Evolutionary conservation across 2,329 filamentous ascomycete species (phyloP).

Genomic region (Penicillium decumbens): DNA sequence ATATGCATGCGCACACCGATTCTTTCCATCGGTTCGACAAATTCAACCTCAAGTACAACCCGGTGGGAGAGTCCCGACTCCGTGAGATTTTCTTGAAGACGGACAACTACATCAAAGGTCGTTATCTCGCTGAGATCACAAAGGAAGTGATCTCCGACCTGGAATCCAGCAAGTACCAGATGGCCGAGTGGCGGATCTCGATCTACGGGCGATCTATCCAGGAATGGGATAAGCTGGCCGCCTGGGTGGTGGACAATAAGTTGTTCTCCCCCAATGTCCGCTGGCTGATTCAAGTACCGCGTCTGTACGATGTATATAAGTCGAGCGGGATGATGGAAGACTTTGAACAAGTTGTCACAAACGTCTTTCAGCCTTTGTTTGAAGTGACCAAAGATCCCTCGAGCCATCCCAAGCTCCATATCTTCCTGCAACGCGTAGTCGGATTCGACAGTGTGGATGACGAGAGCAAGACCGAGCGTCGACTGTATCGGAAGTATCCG

Average conservation of each 20-base stretch:
- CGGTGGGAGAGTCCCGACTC: slow-evolving; percentile 87
- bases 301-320: slow-evolving; percentile 94
- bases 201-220: slow-evolving; percentile 89
- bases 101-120: slow-evolving; percentile 93
- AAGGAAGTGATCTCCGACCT: slow-evolving; percentile 96
- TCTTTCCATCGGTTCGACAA: slow-evolving; percentile 99
- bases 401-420: slow-evolving; percentile 84
- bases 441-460: slow-evolving; percentile 98
- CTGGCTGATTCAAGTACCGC: slow-evolving; percentile 93
- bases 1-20: slow-evolving; percentile 98
- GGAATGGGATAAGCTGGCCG: slow-evolving; percentile 96
- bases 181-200: slow-evolving; percentile 98
- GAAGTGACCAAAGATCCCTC: slow-evolving; percentile 85
- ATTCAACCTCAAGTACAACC: slow-evolving; percentile 99
- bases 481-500: slow-evolving; percentile 93
- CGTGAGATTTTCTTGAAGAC: slow-evolving; percentile 99
- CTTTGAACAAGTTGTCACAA: slow-evolving; percentile 84
- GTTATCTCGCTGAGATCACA: slow-evolving; percentile 94
- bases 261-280: slow-evolving; percentile 95
- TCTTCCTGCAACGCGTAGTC: slow-evolving; percentile 92
- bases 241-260: slow-evolving; percentile 97
- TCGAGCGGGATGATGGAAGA: slow-evolving; percentile 78
- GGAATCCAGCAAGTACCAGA: slow-evolving; percentile 98
- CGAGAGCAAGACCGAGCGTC: slow-evolving; percentile 91
- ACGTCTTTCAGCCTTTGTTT: slow-evolving; percentile 89